A percentile compares a stretch with the other conserved stretches of the same genome.
These are phyloP conservation scores for Solanum chmielewskii DNA, from an alignment of 257 asterid species.

Conservation along the genomic window DNA sequence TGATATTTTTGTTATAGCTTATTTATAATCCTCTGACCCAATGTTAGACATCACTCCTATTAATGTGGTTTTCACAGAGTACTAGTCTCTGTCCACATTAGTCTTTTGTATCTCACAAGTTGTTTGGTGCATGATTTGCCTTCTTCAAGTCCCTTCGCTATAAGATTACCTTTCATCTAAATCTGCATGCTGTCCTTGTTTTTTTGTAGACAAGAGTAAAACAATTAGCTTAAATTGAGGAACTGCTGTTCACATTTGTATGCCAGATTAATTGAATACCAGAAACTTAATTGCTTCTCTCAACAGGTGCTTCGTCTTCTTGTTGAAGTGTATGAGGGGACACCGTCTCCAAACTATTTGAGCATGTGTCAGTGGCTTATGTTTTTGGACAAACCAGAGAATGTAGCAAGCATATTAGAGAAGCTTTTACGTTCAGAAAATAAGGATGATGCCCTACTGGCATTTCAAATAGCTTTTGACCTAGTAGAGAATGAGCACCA, in stretches of 20 bases:
- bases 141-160: background rate
- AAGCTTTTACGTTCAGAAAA: conserved; percentile 61
- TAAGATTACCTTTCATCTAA: background rate
- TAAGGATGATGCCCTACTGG: conserved; percentile 72
- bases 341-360: conserved; percentile 77
- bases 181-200: background rate
- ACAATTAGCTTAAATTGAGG: background rate
- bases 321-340: conserved; percentile 61
- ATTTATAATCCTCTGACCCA: background rate
- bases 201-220: background rate
- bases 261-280: background rate
- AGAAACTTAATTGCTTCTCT: background rate
- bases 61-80: background rate
- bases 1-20: background rate
- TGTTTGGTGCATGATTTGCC: background rate
- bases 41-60: background rate
- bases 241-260: background rate
- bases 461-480: conserved; percentile 91
- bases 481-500: conserved; percentile 88
- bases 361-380: conserved; percentile 93
- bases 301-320: conserved; percentile 66
- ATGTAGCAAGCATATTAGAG: conserved; percentile 67
- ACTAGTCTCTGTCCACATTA: background rate
- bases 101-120: background rate
- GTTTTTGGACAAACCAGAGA: conserved; percentile 82